Evolutionary conservation across 169 alveolate genomes (phyloP).

Genomic region (Cryptosporidium sp.): DNA sequence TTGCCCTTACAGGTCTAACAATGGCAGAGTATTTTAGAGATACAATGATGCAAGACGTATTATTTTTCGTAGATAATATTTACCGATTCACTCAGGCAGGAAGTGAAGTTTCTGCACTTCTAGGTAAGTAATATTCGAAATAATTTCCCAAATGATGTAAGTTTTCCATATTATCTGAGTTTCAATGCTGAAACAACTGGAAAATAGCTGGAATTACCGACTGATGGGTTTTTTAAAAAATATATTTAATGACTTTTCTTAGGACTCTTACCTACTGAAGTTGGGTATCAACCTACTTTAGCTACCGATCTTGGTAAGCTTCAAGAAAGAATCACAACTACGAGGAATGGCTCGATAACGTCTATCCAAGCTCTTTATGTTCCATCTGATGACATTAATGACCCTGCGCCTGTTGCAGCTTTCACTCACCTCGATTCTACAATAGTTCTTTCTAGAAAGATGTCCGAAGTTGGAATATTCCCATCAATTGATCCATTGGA

Average conservation of each 20-base stretch:
- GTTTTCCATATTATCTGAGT: slow-evolving; percentile 3
- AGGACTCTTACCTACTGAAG: slow-evolving; percentile 98
- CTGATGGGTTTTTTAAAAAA: slow-evolving; percentile 23
- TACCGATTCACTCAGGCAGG: slow-evolving; percentile 97
- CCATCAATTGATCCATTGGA: slow-evolving; percentile 99
- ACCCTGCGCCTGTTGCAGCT: slow-evolving; percentile 99
- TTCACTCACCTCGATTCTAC: slow-evolving; percentile 98
- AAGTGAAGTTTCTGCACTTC: slow-evolving; percentile 96
- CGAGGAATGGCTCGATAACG: slow-evolving; percentile 97
- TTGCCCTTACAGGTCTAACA: slow-evolving; percentile 97
- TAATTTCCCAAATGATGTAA: slow-evolving; percentile 29
- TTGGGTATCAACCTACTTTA: slow-evolving; percentile 98
- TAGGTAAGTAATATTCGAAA: slow-evolving; percentile 59
- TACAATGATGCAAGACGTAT: slow-evolving; percentile 95
- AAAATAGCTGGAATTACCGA: slow-evolving; percentile 75
- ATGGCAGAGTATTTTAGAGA: slow-evolving; percentile 99
- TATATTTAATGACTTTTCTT: neutral
- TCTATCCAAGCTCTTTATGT: slow-evolving; percentile 98
- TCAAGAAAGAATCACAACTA: slow-evolving; percentile 97
- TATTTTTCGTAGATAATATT: slow-evolving; percentile 96
- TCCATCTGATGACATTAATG: slow-evolving; percentile 98
- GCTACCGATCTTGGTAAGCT: slow-evolving; percentile 98
- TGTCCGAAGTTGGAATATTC: slow-evolving; percentile 97
- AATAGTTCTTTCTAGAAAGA: slow-evolving; percentile 95
- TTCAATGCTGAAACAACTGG: slow-evolving; percentile 67